phyloP scores from a whole-genome alignment of 768 basidiomycete genomes.

The Serpula lacrymans region DNA sequence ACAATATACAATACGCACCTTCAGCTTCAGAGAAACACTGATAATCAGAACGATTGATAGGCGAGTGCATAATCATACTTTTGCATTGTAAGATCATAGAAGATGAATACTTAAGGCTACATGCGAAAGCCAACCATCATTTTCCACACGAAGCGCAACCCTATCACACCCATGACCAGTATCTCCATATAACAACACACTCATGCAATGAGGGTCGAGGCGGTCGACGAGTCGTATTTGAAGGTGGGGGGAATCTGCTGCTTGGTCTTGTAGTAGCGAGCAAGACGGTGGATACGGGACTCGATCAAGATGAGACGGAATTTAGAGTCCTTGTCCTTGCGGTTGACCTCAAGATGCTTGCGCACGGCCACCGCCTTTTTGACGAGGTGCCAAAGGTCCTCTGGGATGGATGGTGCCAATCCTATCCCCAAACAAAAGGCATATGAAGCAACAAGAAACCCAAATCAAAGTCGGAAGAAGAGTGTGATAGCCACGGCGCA shows the following conservation, averaged over 20 bases:
- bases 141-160: too few species aligned
- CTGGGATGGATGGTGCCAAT: conserved; percentile 95
- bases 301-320: conserved; percentile 98
- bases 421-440: conserved; percentile 68
- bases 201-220: conserved; percentile 86
- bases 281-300: conserved; percentile 96
- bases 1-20: too few species aligned
- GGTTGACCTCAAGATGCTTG: conserved; percentile 97
- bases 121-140: too few species aligned
- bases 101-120: too few species aligned
- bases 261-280: conserved; percentile 98
- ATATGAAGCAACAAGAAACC: conserved; percentile 8
- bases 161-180: too few species aligned
- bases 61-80: too few species aligned
- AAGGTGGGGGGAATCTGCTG: conserved; percentile 97
- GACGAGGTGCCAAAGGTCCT: conserved; percentile 99
- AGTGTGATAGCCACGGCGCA: conserved; percentile 13
- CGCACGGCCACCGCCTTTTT: conserved; percentile 99
- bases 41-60: too few species aligned
- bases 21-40: too few species aligned
- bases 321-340: conserved; percentile 98
- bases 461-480: conserved; percentile 11
- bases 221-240: conserved; percentile 97
- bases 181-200: conserved; percentile 6
- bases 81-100: too few species aligned